Evolutionary conservation across 2,329 filamentous ascomycete species (phyloP), one percentile per base, ranked within the genome.

Genomic region (Tolypocladium capitatum): DNA sequence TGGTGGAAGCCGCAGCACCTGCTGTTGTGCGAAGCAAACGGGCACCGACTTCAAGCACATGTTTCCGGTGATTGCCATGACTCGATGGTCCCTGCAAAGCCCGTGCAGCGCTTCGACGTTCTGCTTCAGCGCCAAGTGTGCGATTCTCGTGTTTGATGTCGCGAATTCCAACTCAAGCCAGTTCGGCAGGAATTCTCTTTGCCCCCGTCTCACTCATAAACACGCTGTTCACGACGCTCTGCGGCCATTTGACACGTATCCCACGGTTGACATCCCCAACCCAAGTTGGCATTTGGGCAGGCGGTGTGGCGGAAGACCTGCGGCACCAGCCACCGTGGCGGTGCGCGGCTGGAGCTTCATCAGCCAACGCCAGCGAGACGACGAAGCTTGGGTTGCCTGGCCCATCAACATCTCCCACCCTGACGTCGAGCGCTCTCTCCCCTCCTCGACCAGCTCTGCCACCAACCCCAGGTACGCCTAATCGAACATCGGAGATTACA

Each of bases 341-440:
- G 47, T 45, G 47, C 41, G 44, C 43, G 38, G 38, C 43, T 32
- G 45, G 28, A 46, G 45, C 45, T 46, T 30, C 35, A n/a, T 13
- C n/a, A n/a, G 45, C 18, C 31, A 45, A 32, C 43, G 21, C 20
- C 35, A 46, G 28, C 38, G 24, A 48, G 55, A 46, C 55, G 49
- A 56, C 55, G 55, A 56, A 56, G 53, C 53, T 56, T 49, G 46
- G 51, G 55, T 34, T 56, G 52, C 52, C 52, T 53, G 47, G 46
- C 48, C 48, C 33, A 38, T 36, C 48, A 40, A 50, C 36, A 38
- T 18, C 31, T 38, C 42, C 44, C 38, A 28, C 38, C 38, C 45
- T 31, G 27, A 48, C 30, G 35, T 42, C 33, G 43, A 51, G 44
- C 50, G 45, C 45, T 35, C 43, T 46, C 43, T 9, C 18, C 18